Conservation (phyloP, 352 stramenopile genomes). For the Phytophthora multivora region DNA sequence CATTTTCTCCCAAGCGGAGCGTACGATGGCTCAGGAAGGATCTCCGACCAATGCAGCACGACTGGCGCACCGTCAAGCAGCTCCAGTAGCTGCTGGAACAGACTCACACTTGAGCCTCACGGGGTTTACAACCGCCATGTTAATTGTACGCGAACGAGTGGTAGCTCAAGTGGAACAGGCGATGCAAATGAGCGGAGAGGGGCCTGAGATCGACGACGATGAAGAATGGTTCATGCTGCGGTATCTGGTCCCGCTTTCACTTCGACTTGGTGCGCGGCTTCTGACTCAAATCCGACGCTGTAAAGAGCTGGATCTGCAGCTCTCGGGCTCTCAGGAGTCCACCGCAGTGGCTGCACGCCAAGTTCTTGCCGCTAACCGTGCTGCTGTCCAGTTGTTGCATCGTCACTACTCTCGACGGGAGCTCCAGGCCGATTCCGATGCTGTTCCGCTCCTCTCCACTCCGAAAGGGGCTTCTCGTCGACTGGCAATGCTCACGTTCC, state of each 20-base stretch:
- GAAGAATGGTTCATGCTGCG: slow-evolving; percentile 69
- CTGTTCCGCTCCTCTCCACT: slow-evolving; percentile 19
- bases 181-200: slow-evolving; percentile 23
- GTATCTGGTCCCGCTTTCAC: slow-evolving; percentile 55
- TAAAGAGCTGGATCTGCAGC: slow-evolving; percentile 59
- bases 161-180: slow-evolving; percentile 51
- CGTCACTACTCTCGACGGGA: slow-evolving; percentile 54
- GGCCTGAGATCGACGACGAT: slow-evolving; percentile 59
- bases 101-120: slow-evolving; percentile 38
- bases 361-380: slow-evolving; percentile 42
- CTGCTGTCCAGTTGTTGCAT: slow-evolving; percentile 51
- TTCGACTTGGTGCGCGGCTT: slow-evolving; percentile 50
- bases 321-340: slow-evolving; percentile 15
- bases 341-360: slow-evolving; percentile 27
- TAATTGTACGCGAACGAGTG: slow-evolving; percentile 60
- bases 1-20: slow-evolving; percentile 60
- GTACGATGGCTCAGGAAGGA: slow-evolving; percentile 40
- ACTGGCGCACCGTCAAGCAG: slow-evolving; percentile 34
- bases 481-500: slow-evolving; percentile 66
- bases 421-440: slow-evolving; percentile 13
- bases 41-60: slow-evolving; percentile 29
- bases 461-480: slow-evolving; percentile 34
- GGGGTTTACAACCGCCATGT: slow-evolving; percentile 61
- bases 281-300: slow-evolving; percentile 53
- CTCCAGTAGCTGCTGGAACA: slow-evolving; percentile 11